These are phyloP conservation scores for Alopecurus myosuroides DNA, from an alignment of 176 grass and related monocot genomes.

Conservation along the genomic window DNA sequence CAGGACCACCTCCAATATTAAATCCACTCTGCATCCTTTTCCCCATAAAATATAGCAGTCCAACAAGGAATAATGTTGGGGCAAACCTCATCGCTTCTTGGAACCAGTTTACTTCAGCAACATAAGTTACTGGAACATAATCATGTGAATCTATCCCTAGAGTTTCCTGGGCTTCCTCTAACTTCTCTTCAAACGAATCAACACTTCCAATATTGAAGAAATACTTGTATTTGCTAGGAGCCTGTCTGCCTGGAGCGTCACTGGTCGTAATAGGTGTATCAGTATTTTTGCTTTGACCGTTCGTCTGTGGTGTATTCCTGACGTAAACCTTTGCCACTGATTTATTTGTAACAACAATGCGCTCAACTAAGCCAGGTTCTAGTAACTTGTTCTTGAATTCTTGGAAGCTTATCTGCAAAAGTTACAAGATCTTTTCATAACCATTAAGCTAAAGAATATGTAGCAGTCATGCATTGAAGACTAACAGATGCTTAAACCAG, in stretches of 20 bases:
- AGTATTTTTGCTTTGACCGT: slow-evolving; percentile 41
- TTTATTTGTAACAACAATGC: slow-evolving; percentile 89
- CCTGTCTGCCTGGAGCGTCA: slow-evolving; percentile 47
- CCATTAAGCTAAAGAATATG: not conserved
- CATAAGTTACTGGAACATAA: slow-evolving; percentile 92
- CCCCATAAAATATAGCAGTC: slow-evolving; percentile 83
- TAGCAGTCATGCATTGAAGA: not conserved
- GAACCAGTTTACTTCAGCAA: slow-evolving; percentile 80
- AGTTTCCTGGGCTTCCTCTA: slow-evolving; percentile 92
- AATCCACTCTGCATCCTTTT: slow-evolving; percentile 93
- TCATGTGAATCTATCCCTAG: slow-evolving; percentile 83
- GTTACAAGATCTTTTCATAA: not conserved
- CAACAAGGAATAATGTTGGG: slow-evolving; percentile 75
- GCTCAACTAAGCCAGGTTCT: slow-evolving; percentile 92
- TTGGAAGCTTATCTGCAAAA: slow-evolving; percentile 96
- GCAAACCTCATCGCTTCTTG: slow-evolving; percentile 90
- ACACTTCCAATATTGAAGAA: slow-evolving; percentile 98
- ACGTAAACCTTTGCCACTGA: slow-evolving; percentile 95
- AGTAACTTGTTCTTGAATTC: slow-evolving; percentile 99
- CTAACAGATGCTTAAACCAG: not conserved
- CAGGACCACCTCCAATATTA: slow-evolving; percentile 80
- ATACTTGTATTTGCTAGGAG: slow-evolving; percentile 71
- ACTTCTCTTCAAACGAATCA: slow-evolving; percentile 95
- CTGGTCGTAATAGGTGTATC: slow-evolving; percentile 34
- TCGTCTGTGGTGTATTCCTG: slow-evolving; percentile 43